phyloP scores from a whole-genome alignment of 2,329 filamentous ascomycete genomes.

The Verticillium isaacii region DNA sequence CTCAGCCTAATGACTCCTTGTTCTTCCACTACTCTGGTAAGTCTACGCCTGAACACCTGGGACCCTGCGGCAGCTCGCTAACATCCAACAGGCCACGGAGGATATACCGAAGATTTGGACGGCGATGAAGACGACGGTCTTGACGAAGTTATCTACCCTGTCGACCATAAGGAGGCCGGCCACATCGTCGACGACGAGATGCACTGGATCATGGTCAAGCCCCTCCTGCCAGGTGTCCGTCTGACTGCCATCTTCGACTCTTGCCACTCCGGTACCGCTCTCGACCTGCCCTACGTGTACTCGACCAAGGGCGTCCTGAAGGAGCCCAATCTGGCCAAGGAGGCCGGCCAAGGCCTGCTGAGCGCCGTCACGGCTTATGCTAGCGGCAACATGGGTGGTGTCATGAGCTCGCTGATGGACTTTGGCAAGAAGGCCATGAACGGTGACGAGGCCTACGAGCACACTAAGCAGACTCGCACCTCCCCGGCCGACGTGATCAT shows the following conservation, averaged over 20 bases:
- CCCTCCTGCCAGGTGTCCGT: slow-evolving; percentile 50
- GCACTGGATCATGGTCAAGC: slow-evolving; percentile 66
- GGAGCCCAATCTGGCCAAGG: slow-evolving; percentile 63
- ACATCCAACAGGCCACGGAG: slow-evolving; percentile 59
- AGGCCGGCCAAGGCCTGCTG: slow-evolving; percentile 60
- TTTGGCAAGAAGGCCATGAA: slow-evolving; percentile 86
- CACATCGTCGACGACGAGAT: slow-evolving; percentile 83
- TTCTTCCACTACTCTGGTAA: slow-evolving; percentile 96
- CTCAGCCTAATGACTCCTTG: slow-evolving; percentile 84
- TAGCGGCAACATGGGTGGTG: slow-evolving; percentile 73
- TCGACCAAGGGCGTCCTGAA: slow-evolving; percentile 65
- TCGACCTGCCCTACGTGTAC: slow-evolving; percentile 65
- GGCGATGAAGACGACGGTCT: slow-evolving; percentile 79
- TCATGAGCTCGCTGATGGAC: slow-evolving; percentile 73
- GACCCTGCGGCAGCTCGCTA: slow-evolving; percentile 5
- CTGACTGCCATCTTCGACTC: slow-evolving; percentile 62
- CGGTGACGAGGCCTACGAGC: slow-evolving; percentile 77
- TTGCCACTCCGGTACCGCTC: slow-evolving; percentile 62
- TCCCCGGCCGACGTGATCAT: slow-evolving; percentile 94
- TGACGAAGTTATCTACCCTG: slow-evolving; percentile 79
- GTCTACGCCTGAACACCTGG: slow-evolving; percentile 16
- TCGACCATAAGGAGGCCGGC: slow-evolving; percentile 73
- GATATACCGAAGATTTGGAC: slow-evolving; percentile 75
- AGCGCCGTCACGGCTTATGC: slow-evolving; percentile 55
- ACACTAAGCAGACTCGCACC: slow-evolving; percentile 81